Base-by-base conservation (phyloP, 495 filamentous ascomycete species). In the Haplographium delicatum region DNA sequence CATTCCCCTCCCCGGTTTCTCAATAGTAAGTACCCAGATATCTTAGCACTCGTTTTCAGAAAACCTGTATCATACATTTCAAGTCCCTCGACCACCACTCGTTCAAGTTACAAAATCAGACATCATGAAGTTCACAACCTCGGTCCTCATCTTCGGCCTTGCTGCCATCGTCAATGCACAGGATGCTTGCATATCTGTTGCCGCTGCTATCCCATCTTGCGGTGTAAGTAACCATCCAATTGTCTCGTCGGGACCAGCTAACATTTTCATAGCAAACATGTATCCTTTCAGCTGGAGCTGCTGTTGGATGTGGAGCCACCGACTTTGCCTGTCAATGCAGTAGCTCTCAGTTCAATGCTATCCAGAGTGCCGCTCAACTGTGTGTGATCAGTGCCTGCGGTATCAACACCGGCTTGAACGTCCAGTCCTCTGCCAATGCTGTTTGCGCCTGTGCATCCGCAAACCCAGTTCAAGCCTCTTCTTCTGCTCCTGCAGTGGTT, bases 381-480 rank as follows among this genome's bases (percentile, higher is more conserved):
- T 52, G 49, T 19, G 49, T 52, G 3, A 10, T 52, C 13, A 10
- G 16, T 22, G 18, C 39, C n/a, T 52, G 49, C 33, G 47, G 47
- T 7, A 3, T 20, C 5, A 4, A 19, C 11, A 26, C 16, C 5
- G 49, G 10, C 1, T 8, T 45, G 6, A 5, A 9, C 2, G 41
- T 38, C 16, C 23, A 22, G 9, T 5, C 19, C 18, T 33, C 40
- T 27, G 49, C 49, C 19, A 11, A 16, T 27, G 41, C 49, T 9
- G 40, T 52, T 31, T 52, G 49, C 33, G 13, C 18, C 13, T 52
- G 49, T 38, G 49, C 28, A 2, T 27, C 35, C 10, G 48, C 25
- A 48, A 31, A 62, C 54, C 4, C 62, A 51, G 31, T 62, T 53
- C 4, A 59, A 50, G 13, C 64, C 34, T n/a, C 48, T 51, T 5